Evolutionary conservation across 2,329 filamentous ascomycete genomes (phyloP), one percentile per base, ranked within the genome.

Genomic region (Chalaropsis thielavioides): DNA sequence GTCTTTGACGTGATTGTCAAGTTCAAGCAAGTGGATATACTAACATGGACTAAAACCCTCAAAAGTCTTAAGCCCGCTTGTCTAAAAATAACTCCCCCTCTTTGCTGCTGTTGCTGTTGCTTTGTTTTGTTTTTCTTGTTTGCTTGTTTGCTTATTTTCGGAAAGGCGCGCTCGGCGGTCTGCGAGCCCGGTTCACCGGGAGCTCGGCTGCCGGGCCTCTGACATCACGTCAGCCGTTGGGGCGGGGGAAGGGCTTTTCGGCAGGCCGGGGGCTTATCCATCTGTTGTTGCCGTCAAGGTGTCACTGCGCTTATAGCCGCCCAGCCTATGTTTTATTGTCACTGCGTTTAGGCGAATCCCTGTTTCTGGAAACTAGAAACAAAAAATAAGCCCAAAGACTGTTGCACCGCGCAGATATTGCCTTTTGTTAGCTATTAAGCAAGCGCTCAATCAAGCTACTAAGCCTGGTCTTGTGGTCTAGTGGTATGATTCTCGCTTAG

Each of bases 401-500:
- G 35, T 38, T 38, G n/a, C n/a, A n/a, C n/a, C n/a, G n/a, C n/a
- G n/a, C n/a, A n/a, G n/a, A n/a, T n/a, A n/a, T 8, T 38, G 35
- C 35, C 35, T 38, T 8, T 38, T 38, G 1, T 1, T 1, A 38
- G 35, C 35, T 38, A 38, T 8, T 38, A 38, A 38, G 35, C 35
- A 8, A 8, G 35, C 5, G 1, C 35, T 8, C 35, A 1, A 1
- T 38, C 35, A 38, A 6, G 35, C 15, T 24, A 1, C 10, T 4
- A 24, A 8, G 4, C 35, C 7, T 6, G 76, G 75, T 76, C 75
- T 76, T 76, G 74, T 83, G 80, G 81, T 83, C 81, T 84, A 83
- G 82, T 80, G 83, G 82, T 84, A 85, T 84, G 81, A 84, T 85
- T 84, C 82, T 83, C 81, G 82, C 83, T 84, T 84, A 85, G 83